Conservation (phyloP, 371 early-diverging fungal species). For the Apophysomyces ossiformis region DNA sequence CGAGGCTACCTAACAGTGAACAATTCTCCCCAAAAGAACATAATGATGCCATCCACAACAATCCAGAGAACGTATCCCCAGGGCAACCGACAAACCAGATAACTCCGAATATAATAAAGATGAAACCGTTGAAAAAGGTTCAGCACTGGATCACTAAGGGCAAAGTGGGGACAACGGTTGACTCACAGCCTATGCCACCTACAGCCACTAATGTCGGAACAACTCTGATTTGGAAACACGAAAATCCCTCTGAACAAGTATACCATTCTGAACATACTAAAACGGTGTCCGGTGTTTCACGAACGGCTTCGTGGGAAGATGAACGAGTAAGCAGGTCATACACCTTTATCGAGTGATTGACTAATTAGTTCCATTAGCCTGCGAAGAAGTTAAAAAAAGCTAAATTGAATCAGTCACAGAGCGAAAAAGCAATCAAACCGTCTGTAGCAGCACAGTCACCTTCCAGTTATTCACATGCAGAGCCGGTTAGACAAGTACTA, state of each 20-base stretch:
- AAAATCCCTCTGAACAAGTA: not conserved
- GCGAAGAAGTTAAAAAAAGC: not conserved
- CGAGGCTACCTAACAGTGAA: conserved; percentile 2
- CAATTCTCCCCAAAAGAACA: not conserved
- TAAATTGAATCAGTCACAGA: not conserved
- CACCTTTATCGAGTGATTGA: not conserved
- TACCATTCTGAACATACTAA: not conserved
- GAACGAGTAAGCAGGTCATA: not conserved
- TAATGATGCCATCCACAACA: not conserved
- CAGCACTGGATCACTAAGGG: conserved; percentile 32
- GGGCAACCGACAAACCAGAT: not conserved
- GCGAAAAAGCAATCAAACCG: not conserved
- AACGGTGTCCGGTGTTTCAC: not conserved
- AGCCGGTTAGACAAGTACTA: not conserved
- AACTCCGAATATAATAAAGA: conserved; percentile 3
- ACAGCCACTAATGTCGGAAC: conserved; percentile 18
- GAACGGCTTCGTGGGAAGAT: conserved; percentile 6
- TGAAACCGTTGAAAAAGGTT: conserved; percentile 33
- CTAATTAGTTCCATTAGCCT: not conserved
- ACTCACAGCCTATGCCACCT: conserved; percentile 6
- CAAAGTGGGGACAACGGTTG: conserved; percentile 20
- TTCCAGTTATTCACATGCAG: not conserved
- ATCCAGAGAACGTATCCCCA: conserved; percentile 7
- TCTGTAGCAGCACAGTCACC: not conserved
- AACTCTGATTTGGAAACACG: conserved; percentile 17